These are phyloP conservation scores for Biancaea sappan DNA, from an alignment of 306 rosid genomes.

Conservation along the genomic window DNA sequence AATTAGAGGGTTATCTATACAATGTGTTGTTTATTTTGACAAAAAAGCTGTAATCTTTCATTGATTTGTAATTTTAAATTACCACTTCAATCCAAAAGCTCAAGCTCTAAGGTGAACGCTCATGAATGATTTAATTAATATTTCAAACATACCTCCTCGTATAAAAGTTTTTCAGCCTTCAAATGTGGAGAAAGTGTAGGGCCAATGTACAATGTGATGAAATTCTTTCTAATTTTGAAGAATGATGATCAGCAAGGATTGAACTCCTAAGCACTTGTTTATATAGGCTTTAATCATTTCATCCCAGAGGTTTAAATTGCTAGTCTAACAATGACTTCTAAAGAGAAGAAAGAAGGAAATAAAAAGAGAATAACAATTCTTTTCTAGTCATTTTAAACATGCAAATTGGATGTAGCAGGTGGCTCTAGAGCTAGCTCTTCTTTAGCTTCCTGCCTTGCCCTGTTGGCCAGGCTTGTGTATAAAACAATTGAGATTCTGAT, in stretches of 20 bases:
- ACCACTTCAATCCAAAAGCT: not conserved
- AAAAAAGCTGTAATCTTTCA: not conserved
- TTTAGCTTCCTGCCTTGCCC: not conserved
- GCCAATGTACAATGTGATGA: not conserved
- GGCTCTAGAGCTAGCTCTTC: not conserved
- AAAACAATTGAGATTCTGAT: not conserved
- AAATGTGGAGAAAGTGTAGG: not conserved
- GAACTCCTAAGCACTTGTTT: not conserved
- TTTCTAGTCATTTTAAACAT: not conserved
- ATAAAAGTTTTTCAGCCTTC: not conserved
- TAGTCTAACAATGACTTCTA: too few species aligned
- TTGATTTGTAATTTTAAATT: not conserved
- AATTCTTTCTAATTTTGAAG: not conserved
- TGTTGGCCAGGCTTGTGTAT: too few species aligned
- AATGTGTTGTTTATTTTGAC: not conserved
- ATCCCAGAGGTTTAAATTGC: too few species aligned
- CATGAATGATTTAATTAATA: not conserved
- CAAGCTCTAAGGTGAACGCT: not conserved
- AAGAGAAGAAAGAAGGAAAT: too few species aligned
- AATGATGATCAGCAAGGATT: not conserved
- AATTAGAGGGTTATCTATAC: not conserved
- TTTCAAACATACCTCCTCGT: not conserved
- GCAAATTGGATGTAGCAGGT: not conserved
- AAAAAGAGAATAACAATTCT: too few species aligned
- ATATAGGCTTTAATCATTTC: not conserved